These are phyloP conservation scores for Ceratocystis alfenasii DNA, from an alignment of 2,329 filamentous ascomycete genomes.

Conservation along the genomic window DNA sequence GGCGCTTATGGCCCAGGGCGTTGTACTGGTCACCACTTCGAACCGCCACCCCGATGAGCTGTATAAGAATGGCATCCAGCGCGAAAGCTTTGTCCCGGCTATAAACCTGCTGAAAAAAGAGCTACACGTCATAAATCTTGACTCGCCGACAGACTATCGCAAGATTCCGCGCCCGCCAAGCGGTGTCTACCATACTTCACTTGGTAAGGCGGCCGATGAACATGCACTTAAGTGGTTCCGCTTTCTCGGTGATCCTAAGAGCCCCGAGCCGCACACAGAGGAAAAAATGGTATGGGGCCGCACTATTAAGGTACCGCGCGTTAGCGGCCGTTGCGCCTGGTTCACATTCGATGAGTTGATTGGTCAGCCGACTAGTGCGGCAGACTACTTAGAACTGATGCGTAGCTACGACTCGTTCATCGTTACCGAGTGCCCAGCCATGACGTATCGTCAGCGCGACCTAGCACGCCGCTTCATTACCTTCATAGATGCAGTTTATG, in stretches of 20 bases:
- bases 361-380: conserved; percentile 74
- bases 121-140: conserved; percentile 82
- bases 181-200: conserved; percentile 83
- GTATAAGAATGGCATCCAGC: conserved; percentile 96
- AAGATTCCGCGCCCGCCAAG: conserved; percentile 89
- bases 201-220: conserved; percentile 61
- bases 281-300: conserved; percentile 85
- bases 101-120: conserved; percentile 80
- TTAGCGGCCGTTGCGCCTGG: conserved; percentile 76
- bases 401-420: conserved; percentile 86
- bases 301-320: conserved; percentile 73
- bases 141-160: conserved; percentile 91
- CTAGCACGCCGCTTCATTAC: conserved; percentile 90
- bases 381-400: conserved; percentile 88
- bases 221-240: conserved; percentile 94
- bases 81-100: conserved; percentile 87
- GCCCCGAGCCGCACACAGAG: conserved; percentile 62
- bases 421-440: conserved; percentile 79
- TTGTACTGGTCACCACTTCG: conserved; percentile 88
- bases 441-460: conserved; percentile 78
- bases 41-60: conserved; percentile 94
- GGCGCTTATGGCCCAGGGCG: conserved; percentile 88
- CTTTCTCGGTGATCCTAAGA: conserved; percentile 75
- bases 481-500: conserved; percentile 93
- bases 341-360: conserved; percentile 93